phyloP scores from a whole-genome alignment of 2,329 filamentous ascomycete genomes.

The Chalara sp. region DNA sequence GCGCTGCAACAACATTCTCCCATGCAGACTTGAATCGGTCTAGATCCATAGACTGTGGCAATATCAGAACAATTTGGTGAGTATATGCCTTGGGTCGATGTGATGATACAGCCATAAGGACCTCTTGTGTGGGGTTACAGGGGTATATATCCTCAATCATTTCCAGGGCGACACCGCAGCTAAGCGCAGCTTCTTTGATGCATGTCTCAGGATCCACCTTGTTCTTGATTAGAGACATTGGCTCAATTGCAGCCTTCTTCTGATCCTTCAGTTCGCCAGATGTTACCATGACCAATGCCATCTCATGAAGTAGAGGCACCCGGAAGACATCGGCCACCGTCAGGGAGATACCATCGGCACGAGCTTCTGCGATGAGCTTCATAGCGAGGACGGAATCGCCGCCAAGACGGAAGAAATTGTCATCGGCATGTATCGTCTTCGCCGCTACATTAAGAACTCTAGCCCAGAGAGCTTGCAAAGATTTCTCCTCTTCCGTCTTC shows the following conservation, averaged over 20 bases:
- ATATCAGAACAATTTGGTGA: not conserved
- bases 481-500: constrained; percentile 6
- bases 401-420: constrained; percentile 31
- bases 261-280: not conserved
- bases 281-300: not conserved
- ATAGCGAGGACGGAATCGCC: constrained; percentile 29
- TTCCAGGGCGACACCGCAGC: not conserved
- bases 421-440: constrained; percentile 29
- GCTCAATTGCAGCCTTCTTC: not conserved
- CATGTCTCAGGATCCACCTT: not conserved
- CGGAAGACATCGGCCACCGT: not conserved
- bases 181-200: not conserved
- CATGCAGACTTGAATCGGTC: not conserved
- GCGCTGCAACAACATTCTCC: not conserved
- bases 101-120: not conserved
- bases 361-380: constrained; percentile 30
- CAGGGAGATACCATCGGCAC: not conserved
- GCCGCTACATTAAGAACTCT: constrained; percentile 37
- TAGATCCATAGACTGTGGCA: not conserved
- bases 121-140: not conserved
- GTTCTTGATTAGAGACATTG: not conserved
- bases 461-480: constrained; percentile 41
- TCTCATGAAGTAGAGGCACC: not conserved
- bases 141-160: not conserved
- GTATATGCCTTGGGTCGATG: not conserved